Evolutionary conservation across 352 stramenopile genomes (phyloP), one percentile per base, ranked within the genome.

Genomic region (Globisporangium polare): DNA sequence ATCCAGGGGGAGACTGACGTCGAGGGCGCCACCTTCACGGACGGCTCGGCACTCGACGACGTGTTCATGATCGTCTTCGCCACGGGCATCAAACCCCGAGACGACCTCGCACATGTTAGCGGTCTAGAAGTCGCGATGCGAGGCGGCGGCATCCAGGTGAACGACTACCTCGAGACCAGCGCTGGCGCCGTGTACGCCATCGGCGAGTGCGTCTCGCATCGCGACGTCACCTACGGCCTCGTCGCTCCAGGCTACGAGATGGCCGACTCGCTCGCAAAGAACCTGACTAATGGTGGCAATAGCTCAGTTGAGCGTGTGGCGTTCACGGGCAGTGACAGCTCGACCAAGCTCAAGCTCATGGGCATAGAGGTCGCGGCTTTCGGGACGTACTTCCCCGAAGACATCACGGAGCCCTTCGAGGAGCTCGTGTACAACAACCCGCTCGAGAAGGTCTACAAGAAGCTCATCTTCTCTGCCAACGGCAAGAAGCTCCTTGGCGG

Each of bases 321-420:
- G 8, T 97, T 97, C 72, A 88, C 71, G 1, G 87, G 89, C 52
- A 88, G 84, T 18, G 90, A 98, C 69, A 83, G 96, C 65, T 96
- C 86, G 1, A 98, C 92, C 13, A 97, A 98, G 68, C 80, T 98
- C 49, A 98, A 98, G 72, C 80, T 98, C 47, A 91, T 98, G 73
- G 92, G 92, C 0, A 96, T 94, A 66, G 92, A 98, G 64, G 92
- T 98, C 41, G 92, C 88, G 2, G 95, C 83, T 0, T 98, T 98
- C 68, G 92, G 92, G 15, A 81, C 92, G 66, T 91, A 89, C 37
- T 78, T 75, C 47, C 75, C 86, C 0, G 85, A 96, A 59, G 85
- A 94, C 20, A 69, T 78, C 29, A 71, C 89, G 52, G 88, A 94
- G 41, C 80, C 85, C 26, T 78, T 71, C 68, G 56, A 73, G 82